Evolutionary conservation across 2,329 filamentous ascomycete genomes (phyloP).

Genomic region (Fusarium mangiferae): DNA sequence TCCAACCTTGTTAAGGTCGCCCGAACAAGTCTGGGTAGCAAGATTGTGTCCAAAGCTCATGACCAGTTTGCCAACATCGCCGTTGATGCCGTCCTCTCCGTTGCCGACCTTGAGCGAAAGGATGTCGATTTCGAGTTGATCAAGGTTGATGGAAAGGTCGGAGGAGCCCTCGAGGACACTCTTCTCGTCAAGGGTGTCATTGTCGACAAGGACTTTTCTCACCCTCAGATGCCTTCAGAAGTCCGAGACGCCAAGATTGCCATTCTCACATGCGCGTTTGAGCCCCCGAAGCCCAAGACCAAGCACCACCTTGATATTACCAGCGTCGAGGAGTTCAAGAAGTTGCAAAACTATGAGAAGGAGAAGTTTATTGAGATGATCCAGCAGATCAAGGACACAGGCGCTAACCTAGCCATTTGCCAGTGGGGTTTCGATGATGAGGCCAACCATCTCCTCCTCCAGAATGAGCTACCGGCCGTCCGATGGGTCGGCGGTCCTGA

Average conservation of each 20-base stretch:
- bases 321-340: conserved; percentile 97
- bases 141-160: conserved; percentile 99
- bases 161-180: conserved; percentile 91
- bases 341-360: conserved; percentile 93
- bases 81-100: conserved; percentile 94
- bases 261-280: conserved; percentile 97
- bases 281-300: conserved; percentile 99
- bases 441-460: conserved; percentile 95
- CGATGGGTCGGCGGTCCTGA: conserved; percentile 98
- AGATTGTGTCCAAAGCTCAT: conserved; percentile 98
- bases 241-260: conserved; percentile 96
- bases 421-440: conserved; percentile 99
- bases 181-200: conserved; percentile 97
- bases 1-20: conserved; percentile 93
- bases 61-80: conserved; percentile 98
- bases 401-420: conserved; percentile 96
- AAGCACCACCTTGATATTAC: conserved; percentile 99
- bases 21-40: conserved; percentile 94
- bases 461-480: conserved; percentile 95
- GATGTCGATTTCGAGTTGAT: conserved; percentile 99
- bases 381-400: conserved; percentile 95
- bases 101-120: conserved; percentile 93
- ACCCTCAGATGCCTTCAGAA: conserved; percentile 98
- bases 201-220: conserved; percentile 99
- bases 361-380: conserved; percentile 99